Base-by-base conservation (phyloP, 345 rosid genomes). In the Erysimum cheiranthoides region DNA sequence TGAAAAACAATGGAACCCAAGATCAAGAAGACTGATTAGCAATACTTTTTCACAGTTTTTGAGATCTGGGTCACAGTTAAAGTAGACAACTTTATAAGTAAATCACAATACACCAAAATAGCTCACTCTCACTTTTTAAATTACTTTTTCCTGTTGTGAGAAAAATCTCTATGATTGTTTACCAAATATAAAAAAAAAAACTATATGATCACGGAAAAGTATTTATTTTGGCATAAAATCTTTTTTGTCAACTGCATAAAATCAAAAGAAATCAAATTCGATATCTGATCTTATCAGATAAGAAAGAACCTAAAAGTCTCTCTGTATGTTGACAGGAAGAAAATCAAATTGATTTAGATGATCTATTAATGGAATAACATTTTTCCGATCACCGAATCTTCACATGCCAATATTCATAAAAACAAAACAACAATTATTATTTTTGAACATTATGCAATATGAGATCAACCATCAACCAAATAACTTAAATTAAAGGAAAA, bases 21-120 rank as follows among this genome's bases (percentile, higher is more conserved):
- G 38, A 72, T 72, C 68, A 60, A 72, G 34, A 50, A 62, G 53
- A 50, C 28, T 50, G 30, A 9, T 50, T 50, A 50, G 51, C 25
- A 46, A 16, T 3, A 47, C 25, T 16, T 47, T n/a, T 47, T 45
- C 35, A 32, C 6, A 32, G 5, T 35, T 36, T 40, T 40, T 76
- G 64, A 76, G 75, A 70, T 51, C 69, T 52, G 79, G 74, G 79
- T 46, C 46, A 77, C 31, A 32, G 73, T 51, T 66, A 66, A 58
- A 78, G 81, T 78, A 38, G 36, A 40, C 69, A 66, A 30, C 73
- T 59, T 78, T 77, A 25, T 0, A n/a, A n/a, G n/a, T n/a, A 14
- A 18, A 30, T 54, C 28, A 38, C 6, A 58, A 49, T 77, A 56
- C 63, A 66, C 58, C 68, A 78, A 66, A 77, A 50, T 38, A 47